phyloP scores from a whole-genome alignment of 768 basidiomycete species.

The Piloderma croceum region DNA sequence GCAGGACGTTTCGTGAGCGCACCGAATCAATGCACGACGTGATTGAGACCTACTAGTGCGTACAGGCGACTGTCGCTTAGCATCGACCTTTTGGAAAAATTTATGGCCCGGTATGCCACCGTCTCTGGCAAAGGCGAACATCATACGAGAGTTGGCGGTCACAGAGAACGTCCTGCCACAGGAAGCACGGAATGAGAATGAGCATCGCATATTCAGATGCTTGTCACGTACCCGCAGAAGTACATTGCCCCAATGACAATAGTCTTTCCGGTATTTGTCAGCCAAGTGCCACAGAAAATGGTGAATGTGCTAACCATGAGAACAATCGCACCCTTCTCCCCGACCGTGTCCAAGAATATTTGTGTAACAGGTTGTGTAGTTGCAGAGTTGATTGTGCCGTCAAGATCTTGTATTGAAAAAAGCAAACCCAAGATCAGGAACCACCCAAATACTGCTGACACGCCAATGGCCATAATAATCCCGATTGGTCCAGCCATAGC shows the following conservation, averaged over 20 bases:
- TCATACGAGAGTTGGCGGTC: constrained; percentile 77
- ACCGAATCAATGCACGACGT: background rate
- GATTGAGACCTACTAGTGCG: constrained; percentile 49
- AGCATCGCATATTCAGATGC: background rate
- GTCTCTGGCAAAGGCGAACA: constrained; percentile 77
- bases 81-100: constrained; percentile 62
- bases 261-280: constrained; percentile 30
- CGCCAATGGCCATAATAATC: constrained; percentile 66
- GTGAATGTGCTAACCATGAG: constrained; percentile 49
- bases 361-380: constrained; percentile 73
- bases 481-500: constrained; percentile 63
- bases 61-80: constrained; percentile 55
- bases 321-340: constrained; percentile 66
- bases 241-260: constrained; percentile 71
- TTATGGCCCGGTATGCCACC: constrained; percentile 63
- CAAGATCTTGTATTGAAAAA: constrained; percentile 73
- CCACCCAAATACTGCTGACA: constrained; percentile 69
- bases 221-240: constrained; percentile 54
- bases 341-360: constrained; percentile 74
- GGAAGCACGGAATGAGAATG: background rate
- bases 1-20: background rate
- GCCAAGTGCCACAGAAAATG: background rate
- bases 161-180: constrained; percentile 60
- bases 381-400: constrained; percentile 42
- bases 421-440: constrained; percentile 68